Percentiles rank a stretch among this genome's conserved stretches.
Conservation (phyloP, 495 filamentous ascomycete species). For the Viridothelium virens region DNA sequence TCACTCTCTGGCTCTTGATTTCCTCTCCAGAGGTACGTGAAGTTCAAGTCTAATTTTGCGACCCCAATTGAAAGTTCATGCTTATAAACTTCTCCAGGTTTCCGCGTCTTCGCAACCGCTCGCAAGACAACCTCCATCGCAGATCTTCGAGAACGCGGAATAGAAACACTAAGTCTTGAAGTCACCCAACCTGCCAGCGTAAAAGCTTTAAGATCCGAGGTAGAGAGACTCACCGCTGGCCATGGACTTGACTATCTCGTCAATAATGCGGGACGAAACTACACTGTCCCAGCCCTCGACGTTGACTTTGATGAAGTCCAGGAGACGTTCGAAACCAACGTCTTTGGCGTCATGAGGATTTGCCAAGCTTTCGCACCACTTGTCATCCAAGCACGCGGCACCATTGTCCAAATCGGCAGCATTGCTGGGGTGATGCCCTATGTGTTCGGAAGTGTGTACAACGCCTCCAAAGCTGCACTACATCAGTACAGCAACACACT, state of each 20-base stretch:
- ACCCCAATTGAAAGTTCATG: neutral
- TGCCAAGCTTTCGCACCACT: constrained; percentile 53
- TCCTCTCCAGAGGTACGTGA: constrained; percentile 38
- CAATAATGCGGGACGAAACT: constrained; percentile 57
- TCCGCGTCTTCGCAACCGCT: constrained; percentile 52
- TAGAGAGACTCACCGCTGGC: constrained; percentile 39
- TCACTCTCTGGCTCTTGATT: constrained; percentile 50
- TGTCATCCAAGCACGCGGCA: constrained; percentile 51
- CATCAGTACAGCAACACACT: constrained; percentile 54
- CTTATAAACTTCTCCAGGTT: constrained; percentile 20
- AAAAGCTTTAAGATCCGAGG: constrained; percentile 37
- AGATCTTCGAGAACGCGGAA: constrained; percentile 41
- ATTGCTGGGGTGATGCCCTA: constrained; percentile 48
- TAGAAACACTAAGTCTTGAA: constrained; percentile 49
- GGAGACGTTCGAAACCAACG: constrained; percentile 50
- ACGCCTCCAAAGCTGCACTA: constrained; percentile 57
- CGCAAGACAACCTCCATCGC: constrained; percentile 43
- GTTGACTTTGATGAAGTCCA: constrained; percentile 45
- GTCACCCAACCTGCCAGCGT: constrained; percentile 46
- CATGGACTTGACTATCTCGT: constrained; percentile 50
- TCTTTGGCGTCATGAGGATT: constrained; percentile 53
- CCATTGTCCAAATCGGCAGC: constrained; percentile 54
- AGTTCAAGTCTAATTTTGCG: neutral
- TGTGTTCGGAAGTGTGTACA: constrained; percentile 44
- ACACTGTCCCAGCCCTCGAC: constrained; percentile 55